Conservation (phyloP, 75 land plant species). For the Cunninghamia lanceolata region DNA sequence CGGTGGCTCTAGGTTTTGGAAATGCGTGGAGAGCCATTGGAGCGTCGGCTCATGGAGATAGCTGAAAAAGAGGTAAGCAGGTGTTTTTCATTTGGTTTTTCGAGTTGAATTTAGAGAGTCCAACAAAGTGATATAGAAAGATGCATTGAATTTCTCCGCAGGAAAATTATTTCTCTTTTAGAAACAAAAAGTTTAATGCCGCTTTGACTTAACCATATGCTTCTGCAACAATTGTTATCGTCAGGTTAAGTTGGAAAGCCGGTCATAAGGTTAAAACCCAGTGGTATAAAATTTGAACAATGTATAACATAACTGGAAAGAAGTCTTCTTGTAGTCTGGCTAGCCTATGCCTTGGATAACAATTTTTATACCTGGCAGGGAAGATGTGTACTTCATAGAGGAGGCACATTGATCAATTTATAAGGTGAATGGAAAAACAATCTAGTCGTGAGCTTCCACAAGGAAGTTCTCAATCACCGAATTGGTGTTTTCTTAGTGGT, state of each 20-base stretch:
- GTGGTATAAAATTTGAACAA: neutral
- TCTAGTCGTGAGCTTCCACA: too few relatives aligned
- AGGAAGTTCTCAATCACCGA: too few relatives aligned
- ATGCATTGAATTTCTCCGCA: neutral
- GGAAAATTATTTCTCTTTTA: neutral
- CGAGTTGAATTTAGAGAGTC: neutral
- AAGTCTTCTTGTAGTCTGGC: neutral
- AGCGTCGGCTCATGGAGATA: slow-evolving; percentile 55
- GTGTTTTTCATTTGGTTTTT: neutral
- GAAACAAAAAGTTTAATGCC: too few relatives aligned
- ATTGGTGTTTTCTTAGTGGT: too few relatives aligned
- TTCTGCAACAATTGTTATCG: neutral
- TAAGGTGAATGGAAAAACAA: too few relatives aligned
- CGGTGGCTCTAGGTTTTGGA: slow-evolving; percentile 56
- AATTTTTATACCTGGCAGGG: neutral
- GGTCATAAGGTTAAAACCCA: neutral
- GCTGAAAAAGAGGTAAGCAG: slow-evolving; percentile 57
- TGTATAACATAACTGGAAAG: neutral
- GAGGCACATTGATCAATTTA: too few relatives aligned
- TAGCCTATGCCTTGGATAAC: neutral
- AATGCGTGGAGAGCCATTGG: slow-evolving; percentile 69
- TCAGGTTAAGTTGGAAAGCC: neutral
- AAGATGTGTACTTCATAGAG: neutral
- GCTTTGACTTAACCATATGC: neutral
- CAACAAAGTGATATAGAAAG: neutral